phyloP scores from a whole-genome alignment of 768 basidiomycete genomes.

The Pholiota microspora region DNA sequence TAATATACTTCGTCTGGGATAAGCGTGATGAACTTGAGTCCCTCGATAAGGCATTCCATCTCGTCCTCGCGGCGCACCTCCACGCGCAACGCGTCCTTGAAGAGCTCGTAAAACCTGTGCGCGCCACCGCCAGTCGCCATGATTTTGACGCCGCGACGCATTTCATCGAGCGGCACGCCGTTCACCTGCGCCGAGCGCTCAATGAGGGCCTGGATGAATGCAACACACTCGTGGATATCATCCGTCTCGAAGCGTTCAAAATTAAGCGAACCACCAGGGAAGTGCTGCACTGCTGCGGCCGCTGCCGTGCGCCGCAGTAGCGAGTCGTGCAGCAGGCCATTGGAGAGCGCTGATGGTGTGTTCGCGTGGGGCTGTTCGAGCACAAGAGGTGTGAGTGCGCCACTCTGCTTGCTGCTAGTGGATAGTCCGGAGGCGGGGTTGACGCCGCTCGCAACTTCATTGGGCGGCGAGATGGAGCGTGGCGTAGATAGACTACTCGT shows the following conservation, averaged over 20 bases:
- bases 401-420: constrained; percentile 46
- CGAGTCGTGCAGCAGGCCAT: constrained; percentile 54
- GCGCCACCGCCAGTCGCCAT: constrained; percentile 99
- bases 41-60: constrained; percentile 98
- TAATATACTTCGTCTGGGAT: constrained; percentile 98
- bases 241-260: constrained; percentile 97
- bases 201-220: constrained; percentile 86
- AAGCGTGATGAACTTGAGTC: constrained; percentile 91
- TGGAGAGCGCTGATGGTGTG: constrained; percentile 36
- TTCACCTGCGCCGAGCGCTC: constrained; percentile 83
- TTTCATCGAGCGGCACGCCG: constrained; percentile 83
- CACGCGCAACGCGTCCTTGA: constrained; percentile 71
- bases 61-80: constrained; percentile 93
- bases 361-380: constrained; percentile 50
- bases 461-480: constrained; percentile 40
- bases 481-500: constrained; percentile 45
- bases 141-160: constrained; percentile 92
- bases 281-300: constrained; percentile 52
- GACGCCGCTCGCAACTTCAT: constrained; percentile 26
- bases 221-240: constrained; percentile 73
- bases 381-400: constrained; percentile 81
- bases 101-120: constrained; percentile 87
- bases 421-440: constrained; percentile 26
- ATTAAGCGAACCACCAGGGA: constrained; percentile 95
- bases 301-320: constrained; percentile 62